Conservation (phyloP, 2,329 filamentous ascomycete genomes). For the Biscogniauxia sp. region DNA sequence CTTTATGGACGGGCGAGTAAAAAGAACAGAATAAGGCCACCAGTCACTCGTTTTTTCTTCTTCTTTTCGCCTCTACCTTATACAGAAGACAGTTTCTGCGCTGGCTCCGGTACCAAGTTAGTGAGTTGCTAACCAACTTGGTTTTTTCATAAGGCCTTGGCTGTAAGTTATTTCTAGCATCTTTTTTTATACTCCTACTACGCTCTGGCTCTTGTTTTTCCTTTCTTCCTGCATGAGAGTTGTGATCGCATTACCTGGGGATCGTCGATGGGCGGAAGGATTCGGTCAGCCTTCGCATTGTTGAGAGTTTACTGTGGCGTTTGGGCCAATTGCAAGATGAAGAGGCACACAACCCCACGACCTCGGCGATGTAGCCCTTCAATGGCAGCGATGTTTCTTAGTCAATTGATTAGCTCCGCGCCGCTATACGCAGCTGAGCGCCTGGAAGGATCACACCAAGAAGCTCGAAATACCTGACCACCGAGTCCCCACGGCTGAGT, state of each 20-base stretch:
- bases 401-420: not conserved
- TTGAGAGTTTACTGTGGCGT: not conserved
- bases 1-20: not conserved
- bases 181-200: not conserved
- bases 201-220: not conserved
- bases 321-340: not conserved
- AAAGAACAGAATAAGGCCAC: no score
- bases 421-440: not conserved
- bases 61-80: not conserved
- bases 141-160: not conserved
- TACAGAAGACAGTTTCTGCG: not conserved
- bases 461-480: not conserved
- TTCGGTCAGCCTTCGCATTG: not conserved
- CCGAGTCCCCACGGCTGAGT: not conserved
- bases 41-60: not conserved
- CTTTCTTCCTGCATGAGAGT: not conserved
- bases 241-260: not conserved
- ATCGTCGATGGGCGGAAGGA: not conserved
- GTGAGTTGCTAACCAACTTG: not conserved
- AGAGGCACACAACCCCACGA: not conserved
- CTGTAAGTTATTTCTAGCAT: not conserved
- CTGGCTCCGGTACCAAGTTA: not conserved
- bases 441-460: not conserved
- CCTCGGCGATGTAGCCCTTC: not conserved
- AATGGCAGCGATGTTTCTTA: not conserved